Evolutionary conservation across 2,329 filamentous ascomycete genomes (phyloP).

Genomic region (Diaporthe sp.): DNA sequence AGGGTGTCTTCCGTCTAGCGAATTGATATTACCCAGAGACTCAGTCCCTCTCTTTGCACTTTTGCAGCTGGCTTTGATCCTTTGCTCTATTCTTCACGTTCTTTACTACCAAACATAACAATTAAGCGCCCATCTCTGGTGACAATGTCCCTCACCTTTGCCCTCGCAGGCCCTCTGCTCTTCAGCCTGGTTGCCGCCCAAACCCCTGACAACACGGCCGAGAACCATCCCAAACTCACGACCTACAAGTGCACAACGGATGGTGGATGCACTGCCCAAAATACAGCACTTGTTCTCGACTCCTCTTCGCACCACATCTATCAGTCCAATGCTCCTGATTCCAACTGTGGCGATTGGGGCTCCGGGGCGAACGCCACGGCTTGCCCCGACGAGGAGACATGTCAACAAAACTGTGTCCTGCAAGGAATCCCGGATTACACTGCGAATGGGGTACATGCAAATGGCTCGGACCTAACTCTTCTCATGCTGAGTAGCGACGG

Average conservation of each 20-base stretch:
- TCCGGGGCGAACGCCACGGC: slow-evolving; percentile 56
- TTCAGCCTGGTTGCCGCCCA: slow-evolving; percentile 26
- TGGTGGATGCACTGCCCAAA: slow-evolving; percentile 61
- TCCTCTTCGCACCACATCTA: slow-evolving; percentile 62
- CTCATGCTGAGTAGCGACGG: slow-evolving; percentile 48
- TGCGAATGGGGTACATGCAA: slow-evolving; percentile 50
- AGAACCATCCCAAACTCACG: slow-evolving; percentile 65
- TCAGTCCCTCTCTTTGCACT: not conserved
- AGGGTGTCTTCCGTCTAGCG: not conserved
- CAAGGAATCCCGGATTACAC: slow-evolving; percentile 65
- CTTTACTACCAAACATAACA: not conserved
- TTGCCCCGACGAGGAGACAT: slow-evolving; percentile 64
- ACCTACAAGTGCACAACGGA: slow-evolving; percentile 67
- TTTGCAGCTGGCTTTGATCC: not conserved
- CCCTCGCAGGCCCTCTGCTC: slow-evolving; percentile 8
- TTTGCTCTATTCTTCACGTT: not conserved
- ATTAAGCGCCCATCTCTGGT: not conserved
- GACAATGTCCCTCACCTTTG: not conserved
- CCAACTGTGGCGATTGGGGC: slow-evolving; percentile 53
- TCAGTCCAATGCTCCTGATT: slow-evolving; percentile 51
- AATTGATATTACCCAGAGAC: not conserved
- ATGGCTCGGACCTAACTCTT: slow-evolving; percentile 50
- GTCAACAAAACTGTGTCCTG: slow-evolving; percentile 68
- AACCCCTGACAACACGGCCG: slow-evolving; percentile 49
- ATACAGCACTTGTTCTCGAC: slow-evolving; percentile 66